phyloP scores from a whole-genome alignment of 768 basidiomycete genomes.

The Coprinopsis sp. region DNA sequence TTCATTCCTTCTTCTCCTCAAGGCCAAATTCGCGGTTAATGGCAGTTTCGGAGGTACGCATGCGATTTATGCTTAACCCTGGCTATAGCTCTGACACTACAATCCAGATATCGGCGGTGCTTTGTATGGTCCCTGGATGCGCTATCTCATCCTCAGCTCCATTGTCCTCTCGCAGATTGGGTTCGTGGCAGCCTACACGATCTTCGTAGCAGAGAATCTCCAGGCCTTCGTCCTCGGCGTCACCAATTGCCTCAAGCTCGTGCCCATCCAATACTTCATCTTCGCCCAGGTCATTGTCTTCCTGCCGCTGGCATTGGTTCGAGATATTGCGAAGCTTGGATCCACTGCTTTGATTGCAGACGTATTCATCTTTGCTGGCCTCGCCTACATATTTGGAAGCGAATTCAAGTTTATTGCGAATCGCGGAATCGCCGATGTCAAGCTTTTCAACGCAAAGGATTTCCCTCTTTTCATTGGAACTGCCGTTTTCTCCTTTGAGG shows the following conservation, averaged over 20 bases:
- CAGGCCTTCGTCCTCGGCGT: constrained; percentile 80
- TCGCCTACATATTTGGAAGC: constrained; percentile 83
- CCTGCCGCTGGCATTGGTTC: constrained; percentile 82
- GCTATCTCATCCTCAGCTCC: constrained; percentile 79
- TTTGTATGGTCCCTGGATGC: constrained; percentile 92
- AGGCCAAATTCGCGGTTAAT: constrained; percentile 82
- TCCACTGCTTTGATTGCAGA: constrained; percentile 91
- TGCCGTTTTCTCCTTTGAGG: constrained; percentile 98
- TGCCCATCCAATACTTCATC: constrained; percentile 79
- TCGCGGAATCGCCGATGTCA: constrained; percentile 72
- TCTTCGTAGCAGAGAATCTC: constrained; percentile 92
- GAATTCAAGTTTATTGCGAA: constrained; percentile 67
- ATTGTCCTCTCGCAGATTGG: constrained; percentile 89
- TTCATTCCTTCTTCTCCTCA: constrained; percentile 87
- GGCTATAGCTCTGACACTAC: not conserved
- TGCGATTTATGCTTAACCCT: not conserved
- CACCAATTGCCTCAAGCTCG: constrained; percentile 62
- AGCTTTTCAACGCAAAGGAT: constrained; percentile 83
- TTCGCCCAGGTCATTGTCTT: constrained; percentile 80
- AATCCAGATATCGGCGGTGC: constrained; percentile 82
- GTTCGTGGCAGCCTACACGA: constrained; percentile 87
- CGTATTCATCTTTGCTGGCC: constrained; percentile 87
- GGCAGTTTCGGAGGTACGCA: constrained; percentile 88
- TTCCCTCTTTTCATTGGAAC: constrained; percentile 94
- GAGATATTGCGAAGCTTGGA: constrained; percentile 93